phyloP scores from a whole-genome alignment of 2,329 filamentous ascomycete genomes.

The Orbilia oligospora region DNA sequence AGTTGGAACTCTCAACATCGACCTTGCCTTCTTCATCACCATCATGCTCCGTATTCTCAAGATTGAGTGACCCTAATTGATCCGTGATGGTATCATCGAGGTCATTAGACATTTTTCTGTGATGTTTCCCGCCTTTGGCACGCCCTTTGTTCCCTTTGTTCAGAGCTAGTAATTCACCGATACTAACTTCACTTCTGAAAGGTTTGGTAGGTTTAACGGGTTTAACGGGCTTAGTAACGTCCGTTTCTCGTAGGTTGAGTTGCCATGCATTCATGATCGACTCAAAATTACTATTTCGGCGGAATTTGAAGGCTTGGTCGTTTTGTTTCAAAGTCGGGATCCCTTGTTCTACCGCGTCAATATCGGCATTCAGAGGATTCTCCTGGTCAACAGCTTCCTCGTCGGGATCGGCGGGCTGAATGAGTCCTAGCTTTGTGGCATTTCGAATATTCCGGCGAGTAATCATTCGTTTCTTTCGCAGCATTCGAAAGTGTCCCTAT shows the following conservation, averaged over 20 bases:
- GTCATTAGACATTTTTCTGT: too few species aligned
- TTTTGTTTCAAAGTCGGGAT: neutral
- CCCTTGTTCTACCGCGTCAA: neutral
- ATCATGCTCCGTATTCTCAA: too few species aligned
- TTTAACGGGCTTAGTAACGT: too few species aligned
- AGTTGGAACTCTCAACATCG: neutral
- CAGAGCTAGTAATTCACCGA: neutral
- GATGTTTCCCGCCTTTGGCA: too few species aligned
- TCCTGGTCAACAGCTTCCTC: neutral
- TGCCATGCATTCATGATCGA: neutral
- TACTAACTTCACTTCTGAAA: neutral
- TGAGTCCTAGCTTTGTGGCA: too few species aligned
- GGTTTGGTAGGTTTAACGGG: too few species aligned
- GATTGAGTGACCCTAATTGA: too few species aligned
- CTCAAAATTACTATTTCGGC: neutral
- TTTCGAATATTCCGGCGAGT: too few species aligned
- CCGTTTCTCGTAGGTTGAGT: too few species aligned
- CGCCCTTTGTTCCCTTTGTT: neutral
- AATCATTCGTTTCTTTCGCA: neutral
- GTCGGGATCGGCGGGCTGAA: too few species aligned
- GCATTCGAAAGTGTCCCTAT: neutral
- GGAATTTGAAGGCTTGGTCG: neutral
- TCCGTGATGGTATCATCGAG: too few species aligned
- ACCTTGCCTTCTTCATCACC: too few species aligned
- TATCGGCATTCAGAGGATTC: neutral